Evolutionary conservation across 2,329 filamentous ascomycete species (phyloP).

Genomic region (Colletotrichum paranaense): DNA sequence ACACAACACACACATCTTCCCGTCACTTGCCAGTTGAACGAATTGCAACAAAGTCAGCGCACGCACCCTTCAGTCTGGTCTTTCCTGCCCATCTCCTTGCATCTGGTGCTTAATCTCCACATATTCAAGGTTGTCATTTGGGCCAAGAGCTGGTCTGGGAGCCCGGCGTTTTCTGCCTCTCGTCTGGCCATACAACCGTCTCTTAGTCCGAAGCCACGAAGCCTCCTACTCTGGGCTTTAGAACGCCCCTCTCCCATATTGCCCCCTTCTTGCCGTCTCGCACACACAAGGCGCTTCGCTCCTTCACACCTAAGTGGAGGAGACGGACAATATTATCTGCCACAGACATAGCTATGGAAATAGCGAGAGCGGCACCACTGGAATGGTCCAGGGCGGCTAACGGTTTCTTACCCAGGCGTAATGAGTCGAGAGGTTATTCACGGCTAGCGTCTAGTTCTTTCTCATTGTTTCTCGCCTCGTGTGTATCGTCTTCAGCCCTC

Average conservation of each 20-base stretch:
- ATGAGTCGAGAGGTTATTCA: slow-evolving; percentile 12
- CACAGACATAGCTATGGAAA: neutral
- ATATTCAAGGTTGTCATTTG: slow-evolving; percentile 10
- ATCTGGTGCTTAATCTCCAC: slow-evolving; percentile 23
- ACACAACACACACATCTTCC: neutral
- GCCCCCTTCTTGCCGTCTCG: neutral
- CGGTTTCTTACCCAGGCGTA: slow-evolving; percentile 13
- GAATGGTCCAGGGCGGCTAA: neutral
- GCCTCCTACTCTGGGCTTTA: neutral
- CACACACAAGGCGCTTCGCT: neutral
- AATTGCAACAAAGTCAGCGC: neutral
- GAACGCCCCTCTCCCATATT: neutral
- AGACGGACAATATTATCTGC: neutral
- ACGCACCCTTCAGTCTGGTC: neutral
- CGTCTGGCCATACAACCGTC: neutral
- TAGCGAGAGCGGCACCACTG: slow-evolving; percentile 11
- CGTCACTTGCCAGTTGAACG: neutral
- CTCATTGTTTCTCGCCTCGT: slow-evolving; percentile 20
- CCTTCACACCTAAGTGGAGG: neutral
- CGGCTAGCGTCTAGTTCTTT: neutral
- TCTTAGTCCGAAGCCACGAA: slow-evolving; percentile 3
- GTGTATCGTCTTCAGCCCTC: neutral
- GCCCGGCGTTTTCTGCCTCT: slow-evolving; percentile 3
- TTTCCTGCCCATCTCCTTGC: slow-evolving; percentile 1
- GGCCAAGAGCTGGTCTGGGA: neutral